Base-by-base conservation (phyloP, 306 rosid genomes). In the Fagus crenata region DNA sequence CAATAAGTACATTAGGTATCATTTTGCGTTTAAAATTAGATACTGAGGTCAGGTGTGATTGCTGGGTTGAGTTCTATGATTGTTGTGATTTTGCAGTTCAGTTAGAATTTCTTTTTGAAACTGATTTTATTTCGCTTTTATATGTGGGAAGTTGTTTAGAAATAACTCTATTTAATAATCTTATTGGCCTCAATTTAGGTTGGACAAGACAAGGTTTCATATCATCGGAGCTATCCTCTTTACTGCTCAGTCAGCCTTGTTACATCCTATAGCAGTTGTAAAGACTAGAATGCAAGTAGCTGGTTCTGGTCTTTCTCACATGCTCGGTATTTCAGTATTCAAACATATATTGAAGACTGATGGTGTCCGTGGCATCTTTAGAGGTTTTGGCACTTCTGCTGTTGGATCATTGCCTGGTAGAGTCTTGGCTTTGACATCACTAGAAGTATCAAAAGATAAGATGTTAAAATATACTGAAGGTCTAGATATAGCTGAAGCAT, bases 371-470 rank as follows among this genome's bases (percentile, higher is more conserved):
- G 97, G 98, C 46, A 74, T 93, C 41, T 93, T 78, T 74, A 80
- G 98, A 82, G 97, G 97, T 46, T 93, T 89, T 77, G 98, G 90
- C 37, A 91, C 97, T 71, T 91, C 97, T 67, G 92, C 98, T 36
- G 49, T 93, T 58, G 98, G 93, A 63, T 91, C 97, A 14, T 12
- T 93, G 77, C 98, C 98, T 11, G 97, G 98, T 32, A 83, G 97
- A 73, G 92, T 93, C 41, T 35, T 91, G 61, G 90, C 91, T 64
- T 89, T 91, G 43, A 89, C 97, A 32, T 91, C 96, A 32, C 92
- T 89, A 4, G 97, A 93, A 84, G 79, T 93, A 40, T 89, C 97
- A 2, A 93, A 93, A 71, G 91, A 89, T 75, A 51, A 81, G 43
- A 78, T 86, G 86, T 72, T 93, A 17, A 91, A 89, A 49, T 77